Evolutionary conservation across 1,284 basidiomycete species (phyloP).

Genomic region (Fomitiporia mediterranea): DNA sequence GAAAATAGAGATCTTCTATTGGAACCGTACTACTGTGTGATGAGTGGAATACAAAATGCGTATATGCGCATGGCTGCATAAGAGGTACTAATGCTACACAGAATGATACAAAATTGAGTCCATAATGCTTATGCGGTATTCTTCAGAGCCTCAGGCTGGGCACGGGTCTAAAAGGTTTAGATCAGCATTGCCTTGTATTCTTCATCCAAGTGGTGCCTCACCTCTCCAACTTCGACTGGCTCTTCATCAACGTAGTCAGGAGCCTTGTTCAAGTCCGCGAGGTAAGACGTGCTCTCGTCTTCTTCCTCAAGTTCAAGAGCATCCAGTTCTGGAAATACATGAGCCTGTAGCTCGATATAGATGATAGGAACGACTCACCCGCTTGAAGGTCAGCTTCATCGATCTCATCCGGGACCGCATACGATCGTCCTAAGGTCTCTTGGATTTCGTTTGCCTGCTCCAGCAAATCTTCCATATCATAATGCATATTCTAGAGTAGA

Average conservation of each 20-base stretch:
- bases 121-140: slow-evolving; percentile 32
- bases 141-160: slow-evolving; percentile 50
- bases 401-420: slow-evolving; percentile 95
- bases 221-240: slow-evolving; percentile 65
- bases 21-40: too few species aligned
- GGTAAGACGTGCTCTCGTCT: slow-evolving; percentile 83
- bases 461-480: slow-evolving; percentile 97
- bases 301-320: slow-evolving; percentile 85
- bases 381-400: slow-evolving; percentile 98
- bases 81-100: slow-evolving; percentile 1
- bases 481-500: slow-evolving; percentile 78
- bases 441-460: slow-evolving; percentile 99
- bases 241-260: slow-evolving; percentile 90
- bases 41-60: background rate
- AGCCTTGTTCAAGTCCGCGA: slow-evolving; percentile 77
- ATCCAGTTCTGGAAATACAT: slow-evolving; percentile 67
- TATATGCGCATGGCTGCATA: background rate
- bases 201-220: slow-evolving; percentile 25
- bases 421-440: slow-evolving; percentile 88
- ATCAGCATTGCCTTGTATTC: background rate
- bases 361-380: slow-evolving; percentile 47
- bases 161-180: slow-evolving; percentile 31
- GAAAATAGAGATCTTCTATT: background rate
- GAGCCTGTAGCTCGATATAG: slow-evolving; percentile 5
- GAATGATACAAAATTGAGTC: background rate